A percentile compares a stretch with the other conserved stretches of the same genome.
These are phyloP conservation scores for Saccharomyces jurei DNA, from an alignment of 805 yeast species.

Conservation along the genomic window DNA sequence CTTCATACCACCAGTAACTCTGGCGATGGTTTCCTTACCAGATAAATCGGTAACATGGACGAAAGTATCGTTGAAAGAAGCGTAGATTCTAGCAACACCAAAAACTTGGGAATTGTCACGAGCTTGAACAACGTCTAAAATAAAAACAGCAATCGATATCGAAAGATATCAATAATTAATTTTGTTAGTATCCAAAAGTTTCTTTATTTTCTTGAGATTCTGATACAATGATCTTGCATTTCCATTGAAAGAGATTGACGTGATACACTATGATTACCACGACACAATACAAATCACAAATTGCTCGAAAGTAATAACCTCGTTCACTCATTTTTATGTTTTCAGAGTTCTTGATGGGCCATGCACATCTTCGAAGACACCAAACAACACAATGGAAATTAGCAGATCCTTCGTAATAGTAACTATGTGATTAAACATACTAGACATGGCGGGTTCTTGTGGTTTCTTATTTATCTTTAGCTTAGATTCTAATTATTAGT, in stretches of 20 bases:
- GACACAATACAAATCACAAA: not conserved
- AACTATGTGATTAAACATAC: not conserved
- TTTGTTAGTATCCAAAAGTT: not conserved
- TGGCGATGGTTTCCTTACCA: slow-evolving; percentile 99
- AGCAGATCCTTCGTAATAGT: not conserved
- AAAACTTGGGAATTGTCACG: slow-evolving; percentile 98
- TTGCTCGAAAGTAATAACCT: not conserved
- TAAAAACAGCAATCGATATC: not conserved
- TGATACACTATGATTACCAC: not conserved
- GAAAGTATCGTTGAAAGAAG: slow-evolving; percentile 99
- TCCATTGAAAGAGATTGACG: not conserved
- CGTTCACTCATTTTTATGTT: not conserved
- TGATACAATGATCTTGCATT: not conserved
- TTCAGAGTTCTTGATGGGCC: not conserved
- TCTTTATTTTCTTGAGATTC: not conserved
- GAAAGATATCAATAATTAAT: not conserved
- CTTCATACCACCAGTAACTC: slow-evolving; percentile 99
- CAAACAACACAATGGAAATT: not conserved
- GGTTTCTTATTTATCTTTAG: not conserved
- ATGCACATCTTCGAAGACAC: not conserved
- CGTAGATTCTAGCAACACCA: slow-evolving; percentile 99
- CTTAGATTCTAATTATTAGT: not conserved
- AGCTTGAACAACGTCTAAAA: slow-evolving; percentile 44
- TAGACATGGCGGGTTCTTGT: not conserved
- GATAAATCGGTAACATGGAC: slow-evolving; percentile 99